These are phyloP conservation scores for Aspergillus sp. DNA, from an alignment of 2,329 filamentous ascomycete species.

Conservation along the genomic window DNA sequence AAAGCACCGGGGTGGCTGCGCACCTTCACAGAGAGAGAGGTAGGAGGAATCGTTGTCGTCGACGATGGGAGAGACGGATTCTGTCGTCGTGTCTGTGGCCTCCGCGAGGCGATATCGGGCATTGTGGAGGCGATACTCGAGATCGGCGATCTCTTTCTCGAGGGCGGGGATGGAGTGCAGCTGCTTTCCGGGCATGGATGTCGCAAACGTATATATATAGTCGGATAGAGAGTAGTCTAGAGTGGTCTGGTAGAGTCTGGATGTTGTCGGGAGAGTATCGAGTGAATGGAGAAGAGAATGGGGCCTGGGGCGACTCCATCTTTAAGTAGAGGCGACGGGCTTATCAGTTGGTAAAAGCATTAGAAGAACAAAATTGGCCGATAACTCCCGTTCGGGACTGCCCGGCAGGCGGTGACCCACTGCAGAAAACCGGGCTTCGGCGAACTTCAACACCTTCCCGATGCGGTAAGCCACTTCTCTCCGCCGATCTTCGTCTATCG, in stretches of 20 bases:
- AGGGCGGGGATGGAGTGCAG: constrained; percentile 23
- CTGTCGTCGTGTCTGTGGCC: constrained; percentile 9
- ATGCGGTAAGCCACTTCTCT: neutral
- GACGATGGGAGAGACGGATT: constrained; percentile 1
- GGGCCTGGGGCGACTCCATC: neutral
- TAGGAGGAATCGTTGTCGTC: neutral
- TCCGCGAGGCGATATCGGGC: constrained; percentile 43
- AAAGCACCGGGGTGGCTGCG: neutral
- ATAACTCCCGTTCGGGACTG: constrained; percentile 7
- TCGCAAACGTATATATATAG: constrained; percentile 5
- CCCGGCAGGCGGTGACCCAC: constrained; percentile 10
- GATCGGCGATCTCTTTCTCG: constrained; percentile 43
- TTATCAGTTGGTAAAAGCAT: constrained; percentile 10
- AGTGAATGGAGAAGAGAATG: neutral
- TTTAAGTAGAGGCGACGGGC: neutral
- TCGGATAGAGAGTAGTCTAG: neutral
- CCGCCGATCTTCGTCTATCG: neutral
- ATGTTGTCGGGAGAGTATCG: too few species aligned
- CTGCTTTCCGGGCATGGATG: constrained; percentile 1
- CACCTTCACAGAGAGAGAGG: constrained; percentile 12
- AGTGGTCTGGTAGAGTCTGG: neutral
- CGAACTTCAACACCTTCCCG: neutral
- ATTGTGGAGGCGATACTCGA: constrained; percentile 48
- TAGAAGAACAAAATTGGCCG: neutral
- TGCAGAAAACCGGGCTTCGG: constrained; percentile 14